Evolutionary conservation across 106 monocot genomes (phyloP).

Genomic region (Dendrobium huoshanense): DNA sequence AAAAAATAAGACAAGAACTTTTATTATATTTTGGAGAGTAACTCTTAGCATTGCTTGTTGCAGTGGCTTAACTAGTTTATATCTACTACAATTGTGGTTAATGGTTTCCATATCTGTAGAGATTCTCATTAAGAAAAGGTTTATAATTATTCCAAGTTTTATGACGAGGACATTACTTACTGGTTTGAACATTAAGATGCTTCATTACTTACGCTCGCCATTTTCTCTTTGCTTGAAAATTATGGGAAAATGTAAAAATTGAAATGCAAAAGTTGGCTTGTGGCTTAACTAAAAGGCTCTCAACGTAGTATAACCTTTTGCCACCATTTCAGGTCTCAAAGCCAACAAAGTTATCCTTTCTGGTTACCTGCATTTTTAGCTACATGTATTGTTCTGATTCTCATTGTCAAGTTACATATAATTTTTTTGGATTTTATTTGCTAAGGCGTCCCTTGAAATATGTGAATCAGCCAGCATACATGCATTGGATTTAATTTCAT

Average conservation of each 20-base stretch:
- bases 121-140: background rate
- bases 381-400: too few species aligned
- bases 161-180: background rate
- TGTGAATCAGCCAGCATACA: too few species aligned
- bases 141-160: background rate
- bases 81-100: background rate
- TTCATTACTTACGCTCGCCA: background rate
- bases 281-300: background rate
- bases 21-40: background rate
- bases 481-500: too few species aligned
- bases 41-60: background rate
- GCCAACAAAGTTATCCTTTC: slow-evolving; percentile 2
- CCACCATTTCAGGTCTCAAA: background rate
- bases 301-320: background rate
- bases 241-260: background rate
- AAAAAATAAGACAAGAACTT: too few species aligned
- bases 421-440: too few species aligned
- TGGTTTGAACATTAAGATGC: background rate
- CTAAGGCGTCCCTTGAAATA: too few species aligned
- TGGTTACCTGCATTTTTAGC: background rate
- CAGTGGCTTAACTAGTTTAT: background rate
- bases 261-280: background rate
- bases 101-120: background rate
- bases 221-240: background rate
- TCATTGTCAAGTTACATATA: too few species aligned